Evolutionary conservation across 441 rosid species (phyloP), one percentile per base, ranked within the genome.

Genomic region (Croton laevigatus): DNA sequence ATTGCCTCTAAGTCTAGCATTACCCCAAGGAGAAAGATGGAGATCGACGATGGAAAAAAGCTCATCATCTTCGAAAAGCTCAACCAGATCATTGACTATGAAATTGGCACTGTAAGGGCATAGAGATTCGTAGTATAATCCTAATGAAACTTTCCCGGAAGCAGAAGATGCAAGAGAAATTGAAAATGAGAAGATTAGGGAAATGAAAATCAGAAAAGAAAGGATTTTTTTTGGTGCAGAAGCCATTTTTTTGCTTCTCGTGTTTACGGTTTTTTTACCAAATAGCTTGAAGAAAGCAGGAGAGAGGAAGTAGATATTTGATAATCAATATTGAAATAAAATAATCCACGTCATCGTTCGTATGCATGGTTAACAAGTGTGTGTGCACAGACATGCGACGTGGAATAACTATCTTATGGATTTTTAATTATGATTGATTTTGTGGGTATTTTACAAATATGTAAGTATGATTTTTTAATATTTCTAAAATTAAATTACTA

Each of bases 1-100:
- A 75, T 85, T 83, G 73, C 70, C 81, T 64, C 51, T 55, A 79
- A 88, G 77, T 59, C 75, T 86, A 66, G 95, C 88, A 71, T 94
- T 94, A 0, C 97, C 97, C 95, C 95, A 94, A 0, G 97, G 97
- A 23, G 84, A 79, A 16, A 94, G 89, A 67, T 82, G 74, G 38
- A 89, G 89, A 75, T 94, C 91, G 66, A 91, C 87, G 71, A 83
- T 76, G 59, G 97, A 83, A 71, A 88, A 66, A 49, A 94, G 92
- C 40, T 85, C 91, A 38, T 72, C 81, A 48, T 81, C 81, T 51
- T 83, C 69, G 54, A 90, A 81, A 66, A 94, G 75, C 75, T 84
- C 76, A 36, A 38, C 49, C 5, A 94, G 83, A 71, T 88, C 73
- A 66, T 89, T 85, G 53, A 87, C 73, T 7, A 90, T 51, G 87